These are phyloP conservation scores for Crithidia acanthocephali DNA, from an alignment of 208 protist genomes.

Conservation along the genomic window DNA sequence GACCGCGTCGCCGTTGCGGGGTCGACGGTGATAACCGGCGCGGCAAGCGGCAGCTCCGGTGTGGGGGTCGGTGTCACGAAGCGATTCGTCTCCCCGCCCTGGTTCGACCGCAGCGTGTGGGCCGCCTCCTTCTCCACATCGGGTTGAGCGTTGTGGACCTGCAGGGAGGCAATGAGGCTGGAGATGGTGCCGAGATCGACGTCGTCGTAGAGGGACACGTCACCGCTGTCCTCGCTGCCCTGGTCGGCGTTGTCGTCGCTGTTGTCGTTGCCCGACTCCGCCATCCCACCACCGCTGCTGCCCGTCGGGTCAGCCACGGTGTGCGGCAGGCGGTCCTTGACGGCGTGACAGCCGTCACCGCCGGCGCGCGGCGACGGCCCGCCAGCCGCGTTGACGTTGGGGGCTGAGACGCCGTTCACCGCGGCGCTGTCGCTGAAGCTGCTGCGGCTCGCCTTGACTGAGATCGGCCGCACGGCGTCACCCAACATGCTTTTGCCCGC, in stretches of 20 bases:
- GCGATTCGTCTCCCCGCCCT: neutral
- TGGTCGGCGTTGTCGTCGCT: too few species aligned
- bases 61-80: neutral
- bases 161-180: constrained; percentile 31
- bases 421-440: constrained; percentile 12
- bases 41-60: neutral
- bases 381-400: neutral
- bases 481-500: constrained; percentile 9
- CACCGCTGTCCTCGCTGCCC: constrained; percentile 9
- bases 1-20: neutral
- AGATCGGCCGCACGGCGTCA: constrained; percentile 1
- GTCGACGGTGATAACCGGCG: neutral
- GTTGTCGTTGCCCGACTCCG: neutral
- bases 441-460: constrained; percentile 8
- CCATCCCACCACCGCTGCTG: neutral
- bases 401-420: constrained; percentile 4
- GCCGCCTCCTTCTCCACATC: constrained; percentile 4
- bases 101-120: neutral
- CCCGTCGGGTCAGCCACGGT: neutral
- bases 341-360: neutral
- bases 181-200: constrained; percentile 35
- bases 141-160: constrained; percentile 1
- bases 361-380: neutral
- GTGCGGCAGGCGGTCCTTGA: neutral
- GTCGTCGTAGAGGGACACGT: constrained; percentile 25